Evolutionary conservation across 2,329 filamentous ascomycete species (phyloP).

Genomic region (Ophiostoma australiae): DNA sequence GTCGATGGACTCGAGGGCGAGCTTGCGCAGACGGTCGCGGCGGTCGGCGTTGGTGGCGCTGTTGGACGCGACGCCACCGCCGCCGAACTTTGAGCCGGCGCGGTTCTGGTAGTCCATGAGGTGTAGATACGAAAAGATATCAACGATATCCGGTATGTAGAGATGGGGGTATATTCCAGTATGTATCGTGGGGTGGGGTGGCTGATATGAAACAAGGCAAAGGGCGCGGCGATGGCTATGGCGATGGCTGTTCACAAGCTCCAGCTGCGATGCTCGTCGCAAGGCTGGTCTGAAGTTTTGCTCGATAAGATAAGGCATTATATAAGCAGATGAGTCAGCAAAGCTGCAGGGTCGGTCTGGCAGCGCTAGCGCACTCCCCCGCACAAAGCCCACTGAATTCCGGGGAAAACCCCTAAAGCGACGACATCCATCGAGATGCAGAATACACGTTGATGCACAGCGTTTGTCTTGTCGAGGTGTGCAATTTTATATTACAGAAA

Average conservation of each 20-base stretch:
- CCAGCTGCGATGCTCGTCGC: background rate
- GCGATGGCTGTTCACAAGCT: background rate
- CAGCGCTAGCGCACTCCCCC: conserved; percentile 8
- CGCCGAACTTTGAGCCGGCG: conserved; percentile 95
- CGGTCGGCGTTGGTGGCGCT: conserved; percentile 94
- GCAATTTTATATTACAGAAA: too few species aligned
- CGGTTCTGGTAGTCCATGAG: conserved; percentile 81
- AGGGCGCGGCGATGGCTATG: conserved; percentile 6
- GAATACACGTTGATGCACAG: background rate
- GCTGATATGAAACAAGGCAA: background rate
- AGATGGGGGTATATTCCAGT: background rate
- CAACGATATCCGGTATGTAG: background rate
- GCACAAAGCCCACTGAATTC: background rate
- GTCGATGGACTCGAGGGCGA: conserved; percentile 97
- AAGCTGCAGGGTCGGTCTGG: background rate
- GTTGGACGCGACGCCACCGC: conserved; percentile 90
- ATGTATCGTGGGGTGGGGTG: background rate
- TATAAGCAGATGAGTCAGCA: conserved; percentile 1
- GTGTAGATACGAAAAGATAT: background rate
- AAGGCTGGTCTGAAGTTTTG: conserved; percentile 1
- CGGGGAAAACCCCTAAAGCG: background rate
- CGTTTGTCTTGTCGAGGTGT: background rate
- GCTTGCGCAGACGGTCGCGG: conserved; percentile 92
- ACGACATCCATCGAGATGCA: background rate
- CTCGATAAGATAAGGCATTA: conserved; percentile 9